Conservation (phyloP, 164 flowering plant genomes). For the Berberis thunbergii region DNA sequence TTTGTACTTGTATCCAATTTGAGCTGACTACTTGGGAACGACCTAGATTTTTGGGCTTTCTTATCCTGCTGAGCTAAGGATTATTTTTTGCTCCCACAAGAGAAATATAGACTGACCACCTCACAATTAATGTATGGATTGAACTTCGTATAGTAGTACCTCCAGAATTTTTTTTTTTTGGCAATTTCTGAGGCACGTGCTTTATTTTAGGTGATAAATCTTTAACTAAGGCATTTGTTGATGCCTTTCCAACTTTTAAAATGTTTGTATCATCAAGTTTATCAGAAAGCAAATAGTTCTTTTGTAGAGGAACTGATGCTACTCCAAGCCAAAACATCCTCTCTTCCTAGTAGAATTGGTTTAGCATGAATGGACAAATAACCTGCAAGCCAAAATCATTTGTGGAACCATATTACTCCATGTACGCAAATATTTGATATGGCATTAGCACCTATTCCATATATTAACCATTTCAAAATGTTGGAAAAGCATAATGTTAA, state of each 20-base stretch:
- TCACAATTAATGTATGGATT: too few species aligned
- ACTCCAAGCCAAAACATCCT: slow-evolving; percentile 97
- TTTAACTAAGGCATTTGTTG: slow-evolving; percentile 37
- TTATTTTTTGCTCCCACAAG: too few species aligned
- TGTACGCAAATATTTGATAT: too few species aligned
- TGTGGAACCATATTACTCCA: not conserved
- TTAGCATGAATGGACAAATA: slow-evolving; percentile 80
- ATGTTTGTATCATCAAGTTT: slow-evolving; percentile 30
- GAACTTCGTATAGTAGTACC: slow-evolving; percentile 29
- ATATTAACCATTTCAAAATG: too few species aligned
- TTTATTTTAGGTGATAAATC: slow-evolving; percentile 53
- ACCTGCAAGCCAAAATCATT: slow-evolving; percentile 36
- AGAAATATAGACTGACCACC: too few species aligned
- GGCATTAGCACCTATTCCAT: too few species aligned
- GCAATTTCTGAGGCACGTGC: slow-evolving; percentile 51
- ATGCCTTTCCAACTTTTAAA: slow-evolving; percentile 38
- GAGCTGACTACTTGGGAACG: too few species aligned
- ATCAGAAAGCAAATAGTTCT: slow-evolving; percentile 56
- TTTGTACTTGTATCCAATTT: too few species aligned
- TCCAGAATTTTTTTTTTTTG: slow-evolving; percentile 46
- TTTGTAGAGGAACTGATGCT: slow-evolving; percentile 67
- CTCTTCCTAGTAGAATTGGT: slow-evolving; percentile 98
- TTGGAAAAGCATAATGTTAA: too few species aligned
- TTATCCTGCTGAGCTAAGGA: too few species aligned
- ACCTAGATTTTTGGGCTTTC: too few species aligned